Percentiles rank a stretch among this genome's conserved stretches.
Conservation (phyloP, 1,284 basidiomycete genomes). For the Cryptococcus depauperatus region DNA sequence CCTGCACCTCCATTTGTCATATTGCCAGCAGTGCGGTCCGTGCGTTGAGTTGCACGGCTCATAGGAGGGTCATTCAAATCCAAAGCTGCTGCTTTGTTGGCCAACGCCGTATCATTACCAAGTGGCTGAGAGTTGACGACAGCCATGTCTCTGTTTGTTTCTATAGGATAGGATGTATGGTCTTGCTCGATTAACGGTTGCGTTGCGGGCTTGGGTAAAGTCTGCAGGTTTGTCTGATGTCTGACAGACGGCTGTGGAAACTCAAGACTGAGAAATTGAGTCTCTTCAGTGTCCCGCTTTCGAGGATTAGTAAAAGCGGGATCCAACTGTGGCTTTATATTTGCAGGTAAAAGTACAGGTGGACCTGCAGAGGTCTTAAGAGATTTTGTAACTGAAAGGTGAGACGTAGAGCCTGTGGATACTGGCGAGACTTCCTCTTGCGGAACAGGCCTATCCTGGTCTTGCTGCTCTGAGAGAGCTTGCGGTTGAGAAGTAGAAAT, state of each 20-base stretch:
- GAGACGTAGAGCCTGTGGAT: constrained; percentile 4
- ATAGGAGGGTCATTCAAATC: constrained; percentile 12
- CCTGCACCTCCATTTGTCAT: constrained; percentile 2
- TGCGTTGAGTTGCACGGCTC: constrained; percentile 11
- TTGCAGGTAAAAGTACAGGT: constrained; percentile 4
- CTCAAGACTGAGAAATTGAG: too few relatives aligned
- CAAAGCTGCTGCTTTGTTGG: constrained; percentile 14
- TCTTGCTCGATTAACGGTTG: too few relatives aligned
- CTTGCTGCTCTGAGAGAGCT: constrained; percentile 1
- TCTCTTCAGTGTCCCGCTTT: too few relatives aligned
- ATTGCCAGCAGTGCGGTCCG: constrained; percentile 1
- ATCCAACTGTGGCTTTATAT: neutral
- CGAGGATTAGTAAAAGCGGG: too few relatives aligned
- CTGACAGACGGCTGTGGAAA: too few relatives aligned
- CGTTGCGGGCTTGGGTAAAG: too few relatives aligned
- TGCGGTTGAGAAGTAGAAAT: constrained; percentile 4
- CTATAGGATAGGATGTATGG: too few relatives aligned
- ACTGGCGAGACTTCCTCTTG: neutral
- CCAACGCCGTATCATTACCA: constrained; percentile 15
- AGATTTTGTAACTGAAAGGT: constrained; percentile 8
- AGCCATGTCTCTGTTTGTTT: neutral
- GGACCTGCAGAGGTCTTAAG: constrained; percentile 10
- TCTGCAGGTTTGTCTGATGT: too few relatives aligned
- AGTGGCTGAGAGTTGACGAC: constrained; percentile 2
- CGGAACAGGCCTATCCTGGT: neutral